Evolutionary conservation across 805 yeast genomes (phyloP).

Genomic region (Candida fluviatilis): DNA sequence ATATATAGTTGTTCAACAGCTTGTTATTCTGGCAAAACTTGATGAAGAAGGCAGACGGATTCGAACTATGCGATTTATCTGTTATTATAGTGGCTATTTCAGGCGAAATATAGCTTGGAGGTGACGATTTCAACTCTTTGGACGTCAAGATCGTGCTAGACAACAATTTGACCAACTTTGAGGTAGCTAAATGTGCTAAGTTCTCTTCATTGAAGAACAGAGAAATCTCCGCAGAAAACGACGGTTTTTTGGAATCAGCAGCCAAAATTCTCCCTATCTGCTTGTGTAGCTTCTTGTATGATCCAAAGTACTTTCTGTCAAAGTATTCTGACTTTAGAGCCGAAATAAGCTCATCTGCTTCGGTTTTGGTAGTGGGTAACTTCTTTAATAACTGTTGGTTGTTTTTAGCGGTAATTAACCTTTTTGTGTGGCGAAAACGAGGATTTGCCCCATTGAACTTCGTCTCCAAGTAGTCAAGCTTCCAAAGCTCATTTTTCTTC

Average conservation of each 20-base stretch:
- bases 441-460: slow-evolving; percentile 41
- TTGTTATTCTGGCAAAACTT: slow-evolving; percentile 36
- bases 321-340: slow-evolving; percentile 43
- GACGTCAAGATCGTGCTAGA: slow-evolving; percentile 21
- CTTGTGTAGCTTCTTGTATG: slow-evolving; percentile 37
- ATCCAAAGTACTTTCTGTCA: slow-evolving; percentile 46
- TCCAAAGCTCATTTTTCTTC: slow-evolving; percentile 30
- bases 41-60: slow-evolving; percentile 48
- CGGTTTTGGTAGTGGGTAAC: slow-evolving; percentile 36
- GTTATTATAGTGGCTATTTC: slow-evolving; percentile 21
- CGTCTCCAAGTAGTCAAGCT: slow-evolving; percentile 53
- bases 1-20: slow-evolving; percentile 42
- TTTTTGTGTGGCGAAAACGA: slow-evolving; percentile 47
- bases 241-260: slow-evolving; percentile 12
- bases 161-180: slow-evolving; percentile 30
- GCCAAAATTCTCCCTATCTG: slow-evolving; percentile 22
- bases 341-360: slow-evolving; percentile 43
- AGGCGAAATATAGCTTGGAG: slow-evolving; percentile 32
- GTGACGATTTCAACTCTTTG: slow-evolving; percentile 24
- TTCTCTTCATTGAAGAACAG: slow-evolving; percentile 19
- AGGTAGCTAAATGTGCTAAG: slow-evolving; percentile 22
- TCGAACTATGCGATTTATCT: slow-evolving; percentile 25
- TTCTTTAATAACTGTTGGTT: slow-evolving; percentile 38
- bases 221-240: slow-evolving; percentile 9
- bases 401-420: slow-evolving; percentile 42